Evolutionary conservation across 208 protist species (phyloP).

Genomic region (Angomonas deanei): DNA sequence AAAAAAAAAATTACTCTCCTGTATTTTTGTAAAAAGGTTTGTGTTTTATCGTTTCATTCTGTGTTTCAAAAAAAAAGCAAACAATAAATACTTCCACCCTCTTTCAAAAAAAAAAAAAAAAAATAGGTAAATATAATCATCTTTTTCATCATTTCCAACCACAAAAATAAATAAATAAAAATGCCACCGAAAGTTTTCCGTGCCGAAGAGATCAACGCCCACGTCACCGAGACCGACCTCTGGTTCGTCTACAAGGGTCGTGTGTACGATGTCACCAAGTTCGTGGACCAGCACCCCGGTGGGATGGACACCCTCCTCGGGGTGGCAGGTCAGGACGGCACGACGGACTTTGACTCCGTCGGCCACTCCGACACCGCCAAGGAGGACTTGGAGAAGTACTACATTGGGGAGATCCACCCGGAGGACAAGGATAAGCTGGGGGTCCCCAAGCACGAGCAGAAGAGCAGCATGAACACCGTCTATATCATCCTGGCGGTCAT

Average conservation of each 20-base stretch:
- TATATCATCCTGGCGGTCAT: slow-evolving; percentile 34
- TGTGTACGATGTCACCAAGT: slow-evolving; percentile 84
- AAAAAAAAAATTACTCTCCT: too few relatives aligned
- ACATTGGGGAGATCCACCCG: slow-evolving; percentile 72
- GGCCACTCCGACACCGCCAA: slow-evolving; percentile 68
- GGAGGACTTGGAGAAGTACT: slow-evolving; percentile 62
- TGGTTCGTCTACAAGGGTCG: slow-evolving; percentile 86
- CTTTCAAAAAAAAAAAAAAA: not conserved
- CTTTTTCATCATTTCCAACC: not conserved
- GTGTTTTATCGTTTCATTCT: too few relatives aligned
- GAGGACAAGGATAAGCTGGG: slow-evolving; percentile 39
- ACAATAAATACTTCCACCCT: not conserved
- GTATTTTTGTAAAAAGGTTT: too few relatives aligned
- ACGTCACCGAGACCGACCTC: slow-evolving; percentile 56
- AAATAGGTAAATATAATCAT: slow-evolving; percentile 1
- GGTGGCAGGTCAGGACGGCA: slow-evolving; percentile 79
- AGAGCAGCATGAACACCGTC: slow-evolving; percentile 36
- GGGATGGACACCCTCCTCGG: slow-evolving; percentile 79
- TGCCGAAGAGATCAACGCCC: slow-evolving; percentile 55
- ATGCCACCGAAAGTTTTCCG: slow-evolving; percentile 26
- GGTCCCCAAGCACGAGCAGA: slow-evolving; percentile 11
- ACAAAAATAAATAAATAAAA: not conserved
- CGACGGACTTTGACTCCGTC: slow-evolving; percentile 76
- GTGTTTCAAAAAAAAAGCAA: not conserved
- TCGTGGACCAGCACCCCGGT: slow-evolving; percentile 87